Evolutionary conservation across 2,329 filamentous ascomycete genomes (phyloP).

Genomic region (Fusarium nygamai): DNA sequence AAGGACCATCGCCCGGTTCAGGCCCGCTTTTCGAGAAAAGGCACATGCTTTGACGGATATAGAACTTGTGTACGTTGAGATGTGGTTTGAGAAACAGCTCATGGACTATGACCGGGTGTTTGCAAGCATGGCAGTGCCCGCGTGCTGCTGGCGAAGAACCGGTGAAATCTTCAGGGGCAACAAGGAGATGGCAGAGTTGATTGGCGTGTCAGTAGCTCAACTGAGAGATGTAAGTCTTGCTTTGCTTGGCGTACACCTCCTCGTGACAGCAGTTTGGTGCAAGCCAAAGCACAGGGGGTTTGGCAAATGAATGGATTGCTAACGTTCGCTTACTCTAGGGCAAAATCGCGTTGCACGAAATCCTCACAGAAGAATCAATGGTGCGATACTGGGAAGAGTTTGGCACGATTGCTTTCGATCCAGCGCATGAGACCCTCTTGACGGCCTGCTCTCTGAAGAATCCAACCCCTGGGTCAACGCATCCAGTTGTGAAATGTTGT

Average conservation of each 20-base stretch:
- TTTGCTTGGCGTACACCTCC: slow-evolving; percentile 12
- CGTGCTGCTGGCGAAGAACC: slow-evolving; percentile 95
- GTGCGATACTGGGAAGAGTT: slow-evolving; percentile 99
- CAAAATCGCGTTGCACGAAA: slow-evolving; percentile 93
- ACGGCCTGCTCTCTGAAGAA: slow-evolving; percentile 93
- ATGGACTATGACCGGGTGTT: slow-evolving; percentile 99
- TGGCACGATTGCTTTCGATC: slow-evolving; percentile 95
- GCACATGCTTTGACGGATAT: slow-evolving; percentile 93
- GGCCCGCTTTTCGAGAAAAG: slow-evolving; percentile 95
- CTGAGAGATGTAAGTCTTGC: slow-evolving; percentile 80
- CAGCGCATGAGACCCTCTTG: slow-evolving; percentile 90
- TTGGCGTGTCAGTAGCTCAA: slow-evolving; percentile 90
- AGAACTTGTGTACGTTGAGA: slow-evolving; percentile 93
- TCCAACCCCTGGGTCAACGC: slow-evolving; percentile 73
- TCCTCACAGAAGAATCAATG: slow-evolving; percentile 92
- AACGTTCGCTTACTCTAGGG: slow-evolving; percentile 66
- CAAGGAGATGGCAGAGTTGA: slow-evolving; percentile 97
- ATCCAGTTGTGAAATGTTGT: slow-evolving; percentile 86
- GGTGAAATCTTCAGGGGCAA: slow-evolving; percentile 98
- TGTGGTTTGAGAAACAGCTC: slow-evolving; percentile 97
- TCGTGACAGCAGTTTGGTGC: slow-evolving; percentile 5
- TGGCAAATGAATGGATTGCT: slow-evolving; percentile 16
- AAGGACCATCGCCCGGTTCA: slow-evolving; percentile 89
- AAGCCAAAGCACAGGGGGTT: not conserved
- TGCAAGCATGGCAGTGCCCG: slow-evolving; percentile 97